Base-by-base conservation (phyloP, 768 basidiomycete species). In the Lentinula sp. region DNA sequence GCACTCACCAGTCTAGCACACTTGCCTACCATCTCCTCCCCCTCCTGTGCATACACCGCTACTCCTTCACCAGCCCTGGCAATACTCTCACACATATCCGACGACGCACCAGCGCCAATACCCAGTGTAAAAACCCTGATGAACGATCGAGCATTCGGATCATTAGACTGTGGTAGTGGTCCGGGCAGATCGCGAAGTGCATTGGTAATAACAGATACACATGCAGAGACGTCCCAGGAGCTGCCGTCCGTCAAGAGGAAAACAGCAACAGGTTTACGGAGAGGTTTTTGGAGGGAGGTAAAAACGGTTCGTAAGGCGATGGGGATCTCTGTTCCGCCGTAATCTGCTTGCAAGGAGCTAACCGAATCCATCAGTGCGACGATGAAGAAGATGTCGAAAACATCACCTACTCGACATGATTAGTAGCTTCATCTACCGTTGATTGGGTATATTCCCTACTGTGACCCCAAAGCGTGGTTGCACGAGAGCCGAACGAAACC, bases 171-270 rank as follows among this genome's bases (percentile, higher is more conserved):
- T 28, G 28, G 28, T 28, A 28, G 28, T 28, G 28, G 28, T 28
- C 28, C 28, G 28, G 28, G 28, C 28, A 28, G 28, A 2, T 28
- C 28, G 28, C 28, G 28, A 28, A 3, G 51, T 7, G 43, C 63
- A 23, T 18, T 42, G 18, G 41, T 36, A 13, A 37, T 51, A 6
- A 18, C 41, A 12, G 51, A 28, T 9, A 61, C 52, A 35, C 56
- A 63, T 8, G 28, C 36, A 12, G 18, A 45, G 8, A 59, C 57
- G 33, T 65, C 53, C 51, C 56, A 64, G 2, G 59, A 28, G 13
- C 35, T 56, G 13, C 64, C 64, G 33, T 65, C 62, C 1, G 64
- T 65, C 15, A 65, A 35, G n/a, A 65, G 57, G 43, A 65, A 58
- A 20, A 65, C 46, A 12, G 60, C 43, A 10, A 52, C 54, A 2